Evolutionary conservation across 257 asterid genomes (phyloP), one percentile per base, ranked within the genome.

Genomic region (Lycium barbarum): DNA sequence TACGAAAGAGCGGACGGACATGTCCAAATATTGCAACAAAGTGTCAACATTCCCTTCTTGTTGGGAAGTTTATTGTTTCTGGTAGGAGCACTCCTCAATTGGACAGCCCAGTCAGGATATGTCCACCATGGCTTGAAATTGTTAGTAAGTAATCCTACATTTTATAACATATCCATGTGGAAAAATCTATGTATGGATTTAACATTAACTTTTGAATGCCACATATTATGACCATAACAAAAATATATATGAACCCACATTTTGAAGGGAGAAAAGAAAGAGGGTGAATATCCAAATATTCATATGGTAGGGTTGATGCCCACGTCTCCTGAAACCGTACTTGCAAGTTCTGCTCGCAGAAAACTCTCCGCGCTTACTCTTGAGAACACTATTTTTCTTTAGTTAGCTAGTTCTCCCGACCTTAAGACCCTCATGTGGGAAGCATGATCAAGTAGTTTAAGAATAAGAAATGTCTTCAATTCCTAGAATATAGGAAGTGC

Each of bases 1-100:
- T 97, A 97, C 20, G 98, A 97, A 90, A 90, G 97, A 86, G 94
- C 98, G 0, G 96, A 90, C 83, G 97, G 93, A 10, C 91, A 92
- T 76, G 87, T 97, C 51, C 99, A 95, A 84, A 91, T 97, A 72
- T 82, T 97, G 88, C 99, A 97, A 89, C 88, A 89, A 57, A 86
- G 93, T 14, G 94, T 97, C 62, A 90, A 90, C 38, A 84, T 97
- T 35, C 99, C 98, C 2, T 94, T 94, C 91, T 81, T 93, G 88
- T 71, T 93, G 87, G 93, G 94, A 36, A 95, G 98, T 84, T 79
- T 91, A 92, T 81, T 94, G 55, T 91, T 94, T 84, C 90, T 97
- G 0, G 91, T 92, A 7, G 97, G 94, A 14, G 91, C 95, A 4
- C 83, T 95, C 82, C 61, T 93, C 71, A 96, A 93, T 83, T 53